phyloP scores from a whole-genome alignment of 208 protist species.

The Acanthamoeba triangularis region DNA sequence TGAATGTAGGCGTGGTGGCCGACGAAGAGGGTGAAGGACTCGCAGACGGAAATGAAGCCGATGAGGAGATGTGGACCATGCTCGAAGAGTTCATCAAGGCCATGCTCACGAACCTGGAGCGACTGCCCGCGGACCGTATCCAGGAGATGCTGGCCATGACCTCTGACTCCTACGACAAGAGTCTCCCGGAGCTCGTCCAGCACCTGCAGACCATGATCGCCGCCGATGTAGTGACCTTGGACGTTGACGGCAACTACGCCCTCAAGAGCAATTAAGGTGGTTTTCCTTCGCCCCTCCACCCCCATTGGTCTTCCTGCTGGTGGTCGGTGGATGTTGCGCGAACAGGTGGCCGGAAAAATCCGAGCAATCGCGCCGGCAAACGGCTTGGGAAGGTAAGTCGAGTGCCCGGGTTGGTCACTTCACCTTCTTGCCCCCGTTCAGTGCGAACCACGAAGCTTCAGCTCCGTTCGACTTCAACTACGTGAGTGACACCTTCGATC shows the following conservation, averaged over 20 bases:
- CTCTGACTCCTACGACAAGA: slow-evolving; percentile 56
- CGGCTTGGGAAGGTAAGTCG: not conserved
- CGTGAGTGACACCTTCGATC: not conserved
- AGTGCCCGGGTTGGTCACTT: not conserved
- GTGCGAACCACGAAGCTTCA: not conserved
- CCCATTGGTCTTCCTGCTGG: not conserved
- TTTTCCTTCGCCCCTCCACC: not conserved
- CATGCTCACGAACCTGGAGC: slow-evolving; percentile 68
- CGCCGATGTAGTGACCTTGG: slow-evolving; percentile 21
- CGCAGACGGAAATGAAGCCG: not conserved
- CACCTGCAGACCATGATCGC: slow-evolving; percentile 16
- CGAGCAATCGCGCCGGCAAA: not conserved
- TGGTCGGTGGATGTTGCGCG: not conserved
- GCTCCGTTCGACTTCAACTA: not conserved
- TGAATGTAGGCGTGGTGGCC: not conserved
- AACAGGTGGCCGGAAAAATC: not conserved
- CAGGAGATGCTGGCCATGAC: slow-evolving; percentile 69
- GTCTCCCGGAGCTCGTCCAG: not conserved
- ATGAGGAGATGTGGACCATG: slow-evolving; percentile 60
- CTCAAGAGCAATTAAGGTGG: slow-evolving; percentile 8
- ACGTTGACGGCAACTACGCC: slow-evolving; percentile 28
- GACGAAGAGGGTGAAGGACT: slow-evolving; percentile 14
- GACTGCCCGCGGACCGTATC: slow-evolving; percentile 29
- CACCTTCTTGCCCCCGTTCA: not conserved
- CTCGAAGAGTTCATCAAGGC: slow-evolving; percentile 74